Conservation (phyloP, 2,329 filamentous ascomycete species). For the Hymenoscyphus scutula region DNA sequence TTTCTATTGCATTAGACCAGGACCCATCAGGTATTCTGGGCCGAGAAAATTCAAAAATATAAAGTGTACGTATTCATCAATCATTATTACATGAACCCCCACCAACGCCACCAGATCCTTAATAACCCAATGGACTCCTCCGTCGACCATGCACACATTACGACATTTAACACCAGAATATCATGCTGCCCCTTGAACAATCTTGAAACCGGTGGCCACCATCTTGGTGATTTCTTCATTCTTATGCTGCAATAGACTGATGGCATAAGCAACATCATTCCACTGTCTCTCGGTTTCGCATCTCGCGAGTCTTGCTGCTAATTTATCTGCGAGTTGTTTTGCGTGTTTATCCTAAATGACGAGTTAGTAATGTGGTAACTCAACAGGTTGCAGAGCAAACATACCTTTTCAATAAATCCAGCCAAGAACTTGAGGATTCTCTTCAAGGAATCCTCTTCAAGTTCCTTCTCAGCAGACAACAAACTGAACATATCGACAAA, state of each 20-base stretch:
- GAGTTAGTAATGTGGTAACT: slow-evolving; percentile 18
- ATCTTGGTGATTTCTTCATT: slow-evolving; percentile 83
- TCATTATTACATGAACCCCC: slow-evolving; percentile 7
- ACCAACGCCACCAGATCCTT: slow-evolving; percentile 1
- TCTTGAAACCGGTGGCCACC: slow-evolving; percentile 71
- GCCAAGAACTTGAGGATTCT: slow-evolving; percentile 89
- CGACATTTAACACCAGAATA: neutral
- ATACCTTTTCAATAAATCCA: slow-evolving; percentile 95
- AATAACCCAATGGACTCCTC: neutral
- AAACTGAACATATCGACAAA: slow-evolving; percentile 99
- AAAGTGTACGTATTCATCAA: neutral
- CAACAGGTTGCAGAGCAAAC: slow-evolving; percentile 27
- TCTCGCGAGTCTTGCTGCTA: slow-evolving; percentile 78
- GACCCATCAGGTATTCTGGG: no score
- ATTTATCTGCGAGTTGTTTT: slow-evolving; percentile 87
- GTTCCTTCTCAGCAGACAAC: slow-evolving; percentile 73
- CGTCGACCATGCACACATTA: slow-evolving; percentile 5
- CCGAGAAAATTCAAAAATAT: neutral
- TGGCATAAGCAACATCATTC: slow-evolving; percentile 93
- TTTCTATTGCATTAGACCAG: no score
- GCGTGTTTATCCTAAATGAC: slow-evolving; percentile 84
- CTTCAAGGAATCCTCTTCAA: slow-evolving; percentile 83
- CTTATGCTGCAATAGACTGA: slow-evolving; percentile 88
- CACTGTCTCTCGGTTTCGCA: slow-evolving; percentile 94
- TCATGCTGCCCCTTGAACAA: slow-evolving; percentile 62